Conservation (phyloP, 2,329 filamentous ascomycete species). For the Xylaria digitata region DNA sequence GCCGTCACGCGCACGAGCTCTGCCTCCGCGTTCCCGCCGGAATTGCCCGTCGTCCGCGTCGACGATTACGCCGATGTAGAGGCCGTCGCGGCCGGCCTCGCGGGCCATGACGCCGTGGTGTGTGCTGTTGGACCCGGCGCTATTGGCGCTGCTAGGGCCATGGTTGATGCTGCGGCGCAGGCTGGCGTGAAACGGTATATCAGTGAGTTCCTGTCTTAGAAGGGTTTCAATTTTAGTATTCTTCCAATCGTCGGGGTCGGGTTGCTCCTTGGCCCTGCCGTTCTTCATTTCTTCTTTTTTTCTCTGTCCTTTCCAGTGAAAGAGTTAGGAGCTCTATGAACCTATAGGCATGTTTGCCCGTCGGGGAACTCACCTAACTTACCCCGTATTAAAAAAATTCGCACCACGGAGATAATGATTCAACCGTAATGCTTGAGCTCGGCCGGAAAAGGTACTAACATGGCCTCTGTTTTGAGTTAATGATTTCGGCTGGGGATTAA, state of each 20-base stretch:
- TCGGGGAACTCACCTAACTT: neutral
- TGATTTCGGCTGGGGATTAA: slow-evolving; percentile 48
- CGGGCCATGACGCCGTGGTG: slow-evolving; percentile 48
- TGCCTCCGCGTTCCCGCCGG: slow-evolving; percentile 39
- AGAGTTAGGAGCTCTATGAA: neutral
- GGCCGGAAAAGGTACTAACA: neutral
- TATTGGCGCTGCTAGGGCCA: slow-evolving; percentile 36
- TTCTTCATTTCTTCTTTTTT: neutral
- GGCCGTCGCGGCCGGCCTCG: slow-evolving; percentile 40
- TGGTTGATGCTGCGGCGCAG: slow-evolving; percentile 48
- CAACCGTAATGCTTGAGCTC: neutral
- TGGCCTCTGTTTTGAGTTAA: slow-evolving; percentile 33
- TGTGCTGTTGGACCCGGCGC: slow-evolving; percentile 44
- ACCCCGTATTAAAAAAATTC: neutral
- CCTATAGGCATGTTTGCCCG: neutral
- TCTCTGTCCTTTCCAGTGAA: neutral
- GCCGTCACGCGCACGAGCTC: slow-evolving; percentile 43
- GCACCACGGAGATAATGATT: neutral
- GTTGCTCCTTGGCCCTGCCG: neutral
- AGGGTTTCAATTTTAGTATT: neutral
- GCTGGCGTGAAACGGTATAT: slow-evolving; percentile 50
- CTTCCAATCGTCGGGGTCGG: neutral
- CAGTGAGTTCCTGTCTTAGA: slow-evolving; percentile 16
- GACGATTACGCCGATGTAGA: slow-evolving; percentile 41
- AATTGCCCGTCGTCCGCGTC: slow-evolving; percentile 38